Base-by-base conservation (phyloP, 2,329 filamentous ascomycete species). In the Fusarium sp. region DNA sequence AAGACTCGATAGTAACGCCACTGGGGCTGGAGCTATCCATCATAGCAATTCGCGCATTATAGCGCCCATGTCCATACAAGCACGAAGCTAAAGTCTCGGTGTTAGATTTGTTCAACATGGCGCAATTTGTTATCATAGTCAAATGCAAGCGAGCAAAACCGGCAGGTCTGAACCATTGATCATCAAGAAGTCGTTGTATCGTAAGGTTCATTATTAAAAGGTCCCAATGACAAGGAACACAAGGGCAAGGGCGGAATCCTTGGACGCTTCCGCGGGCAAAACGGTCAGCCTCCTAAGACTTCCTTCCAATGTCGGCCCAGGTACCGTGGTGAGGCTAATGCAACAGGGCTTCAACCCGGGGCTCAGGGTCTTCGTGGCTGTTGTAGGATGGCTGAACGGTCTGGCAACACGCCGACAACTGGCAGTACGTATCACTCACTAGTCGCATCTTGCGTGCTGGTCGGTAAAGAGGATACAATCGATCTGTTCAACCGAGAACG, bases 311-410 rank as follows among this genome's bases (percentile, higher is more conserved):
- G 59, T 69, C 69, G 67, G 61, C 65, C 52, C 62, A 74, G 60
- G 66, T 69, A 74, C 59, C 56, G 49, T 60, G 27, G 23, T 30
- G 55, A 67, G 62, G 71, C 73, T 75, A 75, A 76, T 76, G 71
- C 73, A 63, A 55, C 69, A 75, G 61, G 70, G 68, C 57, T 66
- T 69, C 55, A 67, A 67, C 70, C 63, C 61, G 69, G 67, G 67
- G 55, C 41, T 48, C 62, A 61, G 71, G 69, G 60, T 57, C 50
- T 54, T 74, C 71, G 67, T 73, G 73, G 66, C 66, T 61, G 64
- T 37, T 64, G 58, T 53, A 55, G 55, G 59, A 73, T 65, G 68
- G 70, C 42, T 61, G 26, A 60, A 46, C 54, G 46, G 54, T 41
- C 60, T 70, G 46, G 55, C 45, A 45, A 52, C 46, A 44, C 49